Evolutionary conservation across 495 filamentous ascomycete species (phyloP), one percentile per base, ranked within the genome.

Genomic region (Penicillium parvum): DNA sequence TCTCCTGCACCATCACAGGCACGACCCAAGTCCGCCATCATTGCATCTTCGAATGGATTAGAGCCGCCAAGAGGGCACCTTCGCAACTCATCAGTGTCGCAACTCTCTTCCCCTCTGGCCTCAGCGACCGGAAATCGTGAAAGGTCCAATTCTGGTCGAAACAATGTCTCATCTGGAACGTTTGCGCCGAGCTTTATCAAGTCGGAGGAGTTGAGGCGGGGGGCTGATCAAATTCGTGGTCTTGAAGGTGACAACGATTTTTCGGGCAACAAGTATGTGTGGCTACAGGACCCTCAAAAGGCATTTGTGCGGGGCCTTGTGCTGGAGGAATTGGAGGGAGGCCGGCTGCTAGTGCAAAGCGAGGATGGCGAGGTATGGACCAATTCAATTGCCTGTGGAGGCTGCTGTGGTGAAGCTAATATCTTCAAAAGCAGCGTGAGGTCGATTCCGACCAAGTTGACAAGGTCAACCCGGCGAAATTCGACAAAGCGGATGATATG

Each of bases 401-500:
- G 16, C 9, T 17, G 5, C 16, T 14, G 15, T 21, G 9, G 15
- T 23, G 21, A 4, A 14, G 17, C 41, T 55, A 21, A 53, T 37
- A 35, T 12, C 9, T 37, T 21, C 20, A 19, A 44, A 50, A 95
- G 85, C 89, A 95, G 79, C 86, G 88, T 32, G 85, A 88, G 58
- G 83, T 92, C 22, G 81, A 90, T 50, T 65, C 76, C 15, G 88
- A 96, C 49, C 83, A 78, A 43, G 89, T 95, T 35, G 94, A 99
- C 73, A 96, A 95, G 65, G 94, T 97, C 68, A 99, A 99, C 65
- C 94, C 94, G 17, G 94, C 88, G 40, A 99, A 99, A 58, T 99
- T 99, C 60, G 94, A 99, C 74, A 96, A 92, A 64, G 91, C 92
- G 5, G 86, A 95, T 68, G 94, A 99, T 60, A 99, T 99, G 94